Base-by-base conservation (phyloP, 148 eudicot genomes). In the Euryodendron excelsum region DNA sequence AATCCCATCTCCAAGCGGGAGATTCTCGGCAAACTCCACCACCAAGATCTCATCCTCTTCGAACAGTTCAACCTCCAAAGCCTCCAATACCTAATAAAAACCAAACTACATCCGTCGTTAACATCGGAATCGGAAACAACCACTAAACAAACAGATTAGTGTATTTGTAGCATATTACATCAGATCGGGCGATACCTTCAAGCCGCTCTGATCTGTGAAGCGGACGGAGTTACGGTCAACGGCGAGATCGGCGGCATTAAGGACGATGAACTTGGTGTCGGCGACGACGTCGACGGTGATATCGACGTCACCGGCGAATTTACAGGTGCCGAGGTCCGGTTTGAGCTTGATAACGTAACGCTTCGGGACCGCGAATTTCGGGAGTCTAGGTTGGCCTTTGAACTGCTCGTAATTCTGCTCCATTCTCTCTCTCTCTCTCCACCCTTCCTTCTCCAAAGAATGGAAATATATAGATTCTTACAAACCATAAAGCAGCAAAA, bases 181-280 rank as follows among this genome's bases (percentile, higher is more conserved):
- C 11, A 45, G 65, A 77, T 36, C 44, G 34, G 37, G 71, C 12
- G 28, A 66, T 34, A 93, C 98, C 91, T 93, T 85, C 39, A 84
- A 69, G 66, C 67, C 64, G 17, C 84, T 77, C 25, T 36, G 77
- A 47, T 90, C 82, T 39, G 56, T 78, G 81, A 92, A 93, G n/a
- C 71, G 77, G 30, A 96, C 90, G 62, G 97, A 89, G 0, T 74
- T 67, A 1, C 86, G 77, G 33, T 86, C 82, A 69, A 91, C 88
- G 34, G 75, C 33, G 80, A 96, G 97, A 20, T 96, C 99, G 23
- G 92, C 93, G 52, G 99, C 97, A 75, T 96, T 96, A 78, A 93
- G 94, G 28, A 93, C 98, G 73, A 96, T 80, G 77, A 79, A 76
- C 47, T 85, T 89, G 17, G 97, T 90, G 33, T 85, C 84, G 20